phyloP scores from a whole-genome alignment of 306 rosid species.

The Medicago truncatula region DNA sequence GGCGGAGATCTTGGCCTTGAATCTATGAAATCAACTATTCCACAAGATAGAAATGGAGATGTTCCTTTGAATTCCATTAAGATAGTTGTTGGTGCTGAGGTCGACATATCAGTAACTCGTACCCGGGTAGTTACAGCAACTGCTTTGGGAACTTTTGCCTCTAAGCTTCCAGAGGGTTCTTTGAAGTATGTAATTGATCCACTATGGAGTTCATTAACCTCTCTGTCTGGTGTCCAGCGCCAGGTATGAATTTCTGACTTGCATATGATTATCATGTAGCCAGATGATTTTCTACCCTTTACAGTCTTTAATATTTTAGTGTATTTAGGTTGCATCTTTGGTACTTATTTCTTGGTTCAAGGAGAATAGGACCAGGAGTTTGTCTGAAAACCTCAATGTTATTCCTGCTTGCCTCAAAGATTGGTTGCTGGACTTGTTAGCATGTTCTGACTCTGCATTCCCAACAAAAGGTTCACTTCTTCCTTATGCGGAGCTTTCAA shows the following conservation, averaged over 20 bases:
- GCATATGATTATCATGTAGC: slow-evolving; percentile 2
- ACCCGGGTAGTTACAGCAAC: slow-evolving; percentile 92
- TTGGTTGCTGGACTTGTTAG: slow-evolving; percentile 85
- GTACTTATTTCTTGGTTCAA: slow-evolving; percentile 93
- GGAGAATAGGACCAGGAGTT: slow-evolving; percentile 55
- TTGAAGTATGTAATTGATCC: slow-evolving; percentile 72
- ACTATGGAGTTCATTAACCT: slow-evolving; percentile 70
- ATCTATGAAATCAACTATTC: slow-evolving; percentile 55
- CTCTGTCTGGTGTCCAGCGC: slow-evolving; percentile 84
- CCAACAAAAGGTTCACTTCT: slow-evolving; percentile 85
- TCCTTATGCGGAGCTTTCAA: slow-evolving; percentile 90
- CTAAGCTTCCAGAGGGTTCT: slow-evolving; percentile 69
- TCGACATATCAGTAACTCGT: slow-evolving; percentile 78
- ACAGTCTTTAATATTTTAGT: slow-evolving; percentile 11
- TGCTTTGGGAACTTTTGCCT: slow-evolving; percentile 85
- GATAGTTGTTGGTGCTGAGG: slow-evolving; percentile 91
- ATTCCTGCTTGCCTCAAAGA: slow-evolving; percentile 59
- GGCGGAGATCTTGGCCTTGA: slow-evolving; percentile 61
- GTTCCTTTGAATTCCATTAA: slow-evolving; percentile 64
- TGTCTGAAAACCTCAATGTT: slow-evolving; percentile 44
- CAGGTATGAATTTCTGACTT: slow-evolving; percentile 65
- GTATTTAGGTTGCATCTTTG: slow-evolving; percentile 85
- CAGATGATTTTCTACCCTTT: slow-evolving; percentile 24
- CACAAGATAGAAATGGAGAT: slow-evolving; percentile 75
- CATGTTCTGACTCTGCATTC: slow-evolving; percentile 82